Percentiles rank a stretch among this genome's conserved stretches.
Conservation (phyloP, 208 protist genomes). For the Vickermania ingenoplastis region DNA sequence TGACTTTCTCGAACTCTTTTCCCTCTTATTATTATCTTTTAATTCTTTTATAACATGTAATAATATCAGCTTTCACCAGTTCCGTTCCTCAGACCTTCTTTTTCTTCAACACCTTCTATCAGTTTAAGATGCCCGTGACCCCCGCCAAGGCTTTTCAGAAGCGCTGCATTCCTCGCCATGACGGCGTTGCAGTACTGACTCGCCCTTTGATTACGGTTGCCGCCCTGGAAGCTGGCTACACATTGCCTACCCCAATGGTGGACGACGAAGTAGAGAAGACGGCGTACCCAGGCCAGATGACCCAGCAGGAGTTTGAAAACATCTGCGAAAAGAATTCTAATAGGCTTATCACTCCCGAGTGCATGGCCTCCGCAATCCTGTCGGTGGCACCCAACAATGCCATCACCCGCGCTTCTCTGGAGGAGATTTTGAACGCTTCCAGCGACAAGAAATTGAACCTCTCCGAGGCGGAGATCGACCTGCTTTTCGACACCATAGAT, state of each 20-base stretch:
- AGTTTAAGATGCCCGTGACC: constrained; percentile 63
- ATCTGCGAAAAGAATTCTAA: constrained; percentile 58
- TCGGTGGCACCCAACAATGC: constrained; percentile 54
- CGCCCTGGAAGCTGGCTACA: constrained; percentile 74
- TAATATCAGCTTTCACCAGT: no score
- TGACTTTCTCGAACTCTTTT: no score
- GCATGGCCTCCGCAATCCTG: constrained; percentile 61
- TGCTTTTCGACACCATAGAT: constrained; percentile 71
- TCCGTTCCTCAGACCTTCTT: no score
- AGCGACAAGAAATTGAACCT: constrained; percentile 28
- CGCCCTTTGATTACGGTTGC: constrained; percentile 52
- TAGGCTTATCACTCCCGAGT: constrained; percentile 27
- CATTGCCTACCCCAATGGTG: constrained; percentile 36
- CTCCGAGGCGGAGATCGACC: constrained; percentile 64
- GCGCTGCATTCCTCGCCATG: constrained; percentile 46
- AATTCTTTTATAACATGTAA: no score
- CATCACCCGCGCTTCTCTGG: constrained; percentile 67
- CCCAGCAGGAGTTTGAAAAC: constrained; percentile 46
- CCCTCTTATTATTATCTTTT: no score
- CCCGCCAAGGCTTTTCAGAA: constrained; percentile 55
- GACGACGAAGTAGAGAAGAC: constrained; percentile 41
- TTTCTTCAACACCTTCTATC: neutral
- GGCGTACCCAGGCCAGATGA: constrained; percentile 62
- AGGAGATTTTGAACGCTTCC: constrained; percentile 40
- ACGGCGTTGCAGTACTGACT: constrained; percentile 57